Conservation (phyloP, 1,284 basidiomycete species). For the Ganoderma multipileum region DNA sequence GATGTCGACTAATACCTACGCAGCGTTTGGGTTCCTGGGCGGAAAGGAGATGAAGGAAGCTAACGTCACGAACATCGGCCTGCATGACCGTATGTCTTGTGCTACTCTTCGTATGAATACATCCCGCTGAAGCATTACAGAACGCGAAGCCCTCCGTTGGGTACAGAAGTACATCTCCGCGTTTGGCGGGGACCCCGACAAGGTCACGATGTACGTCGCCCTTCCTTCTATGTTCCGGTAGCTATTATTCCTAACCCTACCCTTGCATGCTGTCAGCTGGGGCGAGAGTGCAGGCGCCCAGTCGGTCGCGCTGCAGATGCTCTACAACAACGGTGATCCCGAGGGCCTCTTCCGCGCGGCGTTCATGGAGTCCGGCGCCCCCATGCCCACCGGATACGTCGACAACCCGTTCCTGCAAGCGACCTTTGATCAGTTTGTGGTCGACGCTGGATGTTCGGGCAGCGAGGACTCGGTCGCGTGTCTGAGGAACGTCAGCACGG, state of each 20-base stretch:
- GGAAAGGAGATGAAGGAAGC: slow-evolving; percentile 50
- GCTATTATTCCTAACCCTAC: too few species aligned
- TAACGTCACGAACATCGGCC: slow-evolving; percentile 59
- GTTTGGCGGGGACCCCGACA: slow-evolving; percentile 7
- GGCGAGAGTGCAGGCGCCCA: slow-evolving; percentile 15
- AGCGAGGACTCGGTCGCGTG: slow-evolving; percentile 48
- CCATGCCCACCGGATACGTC: slow-evolving; percentile 34
- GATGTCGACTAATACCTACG: background rate
- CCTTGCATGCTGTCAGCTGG: slow-evolving; percentile 5
- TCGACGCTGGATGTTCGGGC: slow-evolving; percentile 39
- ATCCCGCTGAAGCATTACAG: background rate
- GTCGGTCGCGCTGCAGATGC: slow-evolving; percentile 16
- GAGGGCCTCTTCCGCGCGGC: slow-evolving; percentile 42
- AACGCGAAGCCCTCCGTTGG: slow-evolving; percentile 7
- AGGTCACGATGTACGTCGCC: slow-evolving; percentile 10
- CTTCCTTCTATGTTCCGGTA: background rate
- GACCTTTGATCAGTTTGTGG: slow-evolving; percentile 44
- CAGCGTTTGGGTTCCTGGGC: background rate
- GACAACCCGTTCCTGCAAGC: slow-evolving; percentile 40
- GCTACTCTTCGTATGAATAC: background rate
- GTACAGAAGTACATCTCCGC: slow-evolving; percentile 10
- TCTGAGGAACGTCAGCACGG: slow-evolving; percentile 43
- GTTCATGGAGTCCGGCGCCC: slow-evolving; percentile 46
- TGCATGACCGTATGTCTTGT: slow-evolving; percentile 51
- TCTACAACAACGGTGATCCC: slow-evolving; percentile 10